A percentile compares a stretch with the other conserved stretches of the same genome.
These are phyloP conservation scores for Daedaleopsis sinensis DNA, from an alignment of 768 basidiomycete species.

Conservation along the genomic window DNA sequence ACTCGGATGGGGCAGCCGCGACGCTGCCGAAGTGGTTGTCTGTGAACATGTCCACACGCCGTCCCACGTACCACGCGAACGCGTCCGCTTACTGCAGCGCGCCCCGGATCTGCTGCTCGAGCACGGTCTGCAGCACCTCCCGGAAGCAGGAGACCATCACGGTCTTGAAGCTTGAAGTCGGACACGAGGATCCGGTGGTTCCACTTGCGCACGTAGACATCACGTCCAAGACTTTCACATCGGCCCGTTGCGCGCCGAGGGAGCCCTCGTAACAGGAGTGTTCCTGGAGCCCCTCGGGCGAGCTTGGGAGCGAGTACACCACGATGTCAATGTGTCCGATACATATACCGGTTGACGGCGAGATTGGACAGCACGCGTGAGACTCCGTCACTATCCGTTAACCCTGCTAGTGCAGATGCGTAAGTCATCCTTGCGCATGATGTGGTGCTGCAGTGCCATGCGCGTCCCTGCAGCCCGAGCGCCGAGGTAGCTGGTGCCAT, in stretches of 20 bases:
- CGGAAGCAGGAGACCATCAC: constrained; percentile 58
- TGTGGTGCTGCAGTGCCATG: no score
- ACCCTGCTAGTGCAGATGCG: no score
- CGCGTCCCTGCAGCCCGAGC: no score
- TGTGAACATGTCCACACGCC: constrained; percentile 62
- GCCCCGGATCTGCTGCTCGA: constrained; percentile 57
- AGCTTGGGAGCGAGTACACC: constrained; percentile 61
- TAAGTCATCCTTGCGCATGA: no score
- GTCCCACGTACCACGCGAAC: constrained; percentile 59
- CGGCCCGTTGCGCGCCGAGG: constrained; percentile 58
- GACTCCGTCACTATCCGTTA: no score
- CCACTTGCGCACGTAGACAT: constrained; percentile 55
- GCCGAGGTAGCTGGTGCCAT: no score
- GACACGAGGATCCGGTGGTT: constrained; percentile 66
- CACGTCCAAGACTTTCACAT: constrained; percentile 54
- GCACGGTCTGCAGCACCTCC: constrained; percentile 59
- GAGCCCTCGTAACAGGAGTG: constrained; percentile 52
- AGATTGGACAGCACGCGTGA: no score
- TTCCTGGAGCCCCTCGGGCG: constrained; percentile 43
- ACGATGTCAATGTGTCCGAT: constrained; percentile 72
- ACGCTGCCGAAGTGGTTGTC: no score
- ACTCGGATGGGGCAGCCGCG: no score
- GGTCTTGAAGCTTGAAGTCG: constrained; percentile 67
- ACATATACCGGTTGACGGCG: no score
- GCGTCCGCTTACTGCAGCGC: constrained; percentile 56